Percentiles rank a stretch among this genome's conserved stretches.
Conservation (phyloP, 2,329 filamentous ascomycete species). For the Calonectria pseudoreteaudii region DNA sequence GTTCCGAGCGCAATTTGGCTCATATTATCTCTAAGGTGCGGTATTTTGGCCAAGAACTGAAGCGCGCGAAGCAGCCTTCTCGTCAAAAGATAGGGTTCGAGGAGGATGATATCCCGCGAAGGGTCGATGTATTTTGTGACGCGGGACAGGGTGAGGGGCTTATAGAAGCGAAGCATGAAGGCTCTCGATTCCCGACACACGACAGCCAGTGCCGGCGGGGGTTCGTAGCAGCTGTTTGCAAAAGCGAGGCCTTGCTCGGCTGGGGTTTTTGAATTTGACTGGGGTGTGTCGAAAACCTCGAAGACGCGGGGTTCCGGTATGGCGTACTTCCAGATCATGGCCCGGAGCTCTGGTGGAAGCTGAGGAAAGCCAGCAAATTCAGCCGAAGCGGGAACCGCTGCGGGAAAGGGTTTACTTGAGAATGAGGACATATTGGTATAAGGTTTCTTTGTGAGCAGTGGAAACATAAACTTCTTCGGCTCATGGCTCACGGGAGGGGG, state of each 20-base stretch:
- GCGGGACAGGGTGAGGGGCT: slow-evolving; percentile 24
- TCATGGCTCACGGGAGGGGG: neutral
- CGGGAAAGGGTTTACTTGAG: neutral
- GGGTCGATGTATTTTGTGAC: slow-evolving; percentile 33
- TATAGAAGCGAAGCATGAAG: slow-evolving; percentile 29
- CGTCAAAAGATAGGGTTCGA: slow-evolving; percentile 34
- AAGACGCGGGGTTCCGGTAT: slow-evolving; percentile 35
- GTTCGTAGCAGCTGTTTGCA: slow-evolving; percentile 32
- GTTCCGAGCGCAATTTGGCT: slow-evolving; percentile 34
- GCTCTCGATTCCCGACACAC: slow-evolving; percentile 28
- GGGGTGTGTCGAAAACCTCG: slow-evolving; percentile 35
- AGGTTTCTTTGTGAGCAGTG: neutral
- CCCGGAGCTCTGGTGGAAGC: slow-evolving; percentile 33
- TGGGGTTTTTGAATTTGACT: slow-evolving; percentile 33
- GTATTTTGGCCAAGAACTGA: slow-evolving; percentile 32
- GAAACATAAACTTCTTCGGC: slow-evolving; percentile 11
- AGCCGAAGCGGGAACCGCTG: slow-evolving; percentile 12
- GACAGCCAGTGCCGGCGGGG: slow-evolving; percentile 26
- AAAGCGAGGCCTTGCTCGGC: slow-evolving; percentile 32
- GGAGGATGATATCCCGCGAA: slow-evolving; percentile 31
- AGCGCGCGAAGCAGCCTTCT: slow-evolving; percentile 30
- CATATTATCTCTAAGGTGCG: slow-evolving; percentile 28
- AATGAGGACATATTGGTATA: neutral
- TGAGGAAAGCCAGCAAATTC: slow-evolving; percentile 29
- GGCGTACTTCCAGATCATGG: slow-evolving; percentile 33